Evolutionary conservation across 2,329 filamentous ascomycete genomes (phyloP).

Genomic region (Arachnomyces sp.): DNA sequence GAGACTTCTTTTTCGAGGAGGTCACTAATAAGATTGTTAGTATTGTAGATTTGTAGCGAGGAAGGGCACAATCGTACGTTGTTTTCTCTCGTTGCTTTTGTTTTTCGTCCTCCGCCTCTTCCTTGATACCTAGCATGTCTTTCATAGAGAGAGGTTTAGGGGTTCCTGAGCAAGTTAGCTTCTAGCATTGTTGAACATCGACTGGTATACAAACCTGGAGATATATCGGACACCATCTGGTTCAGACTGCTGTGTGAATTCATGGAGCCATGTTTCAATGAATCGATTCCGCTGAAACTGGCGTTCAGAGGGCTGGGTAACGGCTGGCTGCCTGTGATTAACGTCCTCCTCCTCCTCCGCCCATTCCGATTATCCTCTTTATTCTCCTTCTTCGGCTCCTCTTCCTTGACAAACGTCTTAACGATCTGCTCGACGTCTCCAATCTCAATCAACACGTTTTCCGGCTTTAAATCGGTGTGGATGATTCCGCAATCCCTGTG

Average conservation of each 20-base stretch:
- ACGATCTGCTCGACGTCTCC: constrained; percentile 98
- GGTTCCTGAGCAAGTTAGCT: constrained; percentile 43
- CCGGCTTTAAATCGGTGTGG: constrained; percentile 93
- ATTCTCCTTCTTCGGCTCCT: constrained; percentile 54
- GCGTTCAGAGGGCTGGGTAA: constrained; percentile 90
- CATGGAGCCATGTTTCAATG: constrained; percentile 53
- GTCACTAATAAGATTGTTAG: constrained; percentile 49
- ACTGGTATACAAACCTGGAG: constrained; percentile 50
- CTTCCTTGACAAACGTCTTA: constrained; percentile 85
- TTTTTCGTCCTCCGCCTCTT: constrained; percentile 48
- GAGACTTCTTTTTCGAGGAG: constrained; percentile 87
- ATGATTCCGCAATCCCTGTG: constrained; percentile 98
- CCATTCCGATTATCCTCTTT: constrained; percentile 92
- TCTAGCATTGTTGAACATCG: constrained; percentile 10
- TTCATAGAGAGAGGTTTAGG: constrained; percentile 49
- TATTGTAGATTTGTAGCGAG: constrained; percentile 1
- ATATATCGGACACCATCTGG: constrained; percentile 53
- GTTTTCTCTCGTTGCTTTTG: constrained; percentile 88
- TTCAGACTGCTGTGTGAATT: constrained; percentile 68
- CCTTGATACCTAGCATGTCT: constrained; percentile 48
- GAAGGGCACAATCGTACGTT: constrained; percentile 55
- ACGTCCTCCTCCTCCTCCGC: constrained; percentile 74
- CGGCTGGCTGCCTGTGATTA: constrained; percentile 95
- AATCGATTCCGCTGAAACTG: constrained; percentile 72
- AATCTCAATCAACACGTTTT: constrained; percentile 98